Evolutionary conservation across 495 filamentous ascomycete genomes (phyloP).

Genomic region (Aspergillus conjunctus): DNA sequence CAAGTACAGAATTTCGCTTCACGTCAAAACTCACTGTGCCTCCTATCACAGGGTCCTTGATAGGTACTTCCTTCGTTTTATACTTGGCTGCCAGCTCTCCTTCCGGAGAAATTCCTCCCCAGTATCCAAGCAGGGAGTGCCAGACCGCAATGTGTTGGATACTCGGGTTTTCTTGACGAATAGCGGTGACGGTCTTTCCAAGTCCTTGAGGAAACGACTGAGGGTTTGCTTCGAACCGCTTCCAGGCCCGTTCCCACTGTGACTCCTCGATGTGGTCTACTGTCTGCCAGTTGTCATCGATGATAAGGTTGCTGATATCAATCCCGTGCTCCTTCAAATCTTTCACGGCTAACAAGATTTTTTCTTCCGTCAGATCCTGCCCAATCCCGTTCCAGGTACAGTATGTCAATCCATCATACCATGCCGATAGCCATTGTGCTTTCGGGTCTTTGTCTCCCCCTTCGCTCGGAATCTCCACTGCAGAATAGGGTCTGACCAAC

Average conservation of each 20-base stretch:
- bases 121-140: constrained; percentile 96
- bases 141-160: constrained; percentile 89
- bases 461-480: constrained; percentile 10
- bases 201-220: constrained; percentile 80
- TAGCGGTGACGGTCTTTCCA: constrained; percentile 63
- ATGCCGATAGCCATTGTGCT: constrained; percentile 77
- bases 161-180: constrained; percentile 68
- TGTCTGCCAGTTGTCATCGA: constrained; percentile 97
- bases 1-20: constrained; percentile 40
- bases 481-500: constrained; percentile 51
- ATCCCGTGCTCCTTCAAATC: constrained; percentile 70
- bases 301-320: constrained; percentile 78
- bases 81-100: constrained; percentile 76
- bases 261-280: constrained; percentile 59
- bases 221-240: constrained; percentile 80
- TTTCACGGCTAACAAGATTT: constrained; percentile 73
- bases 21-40: constrained; percentile 53
- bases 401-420: constrained; percentile 83
- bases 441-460: constrained; percentile 44
- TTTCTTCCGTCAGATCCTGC: constrained; percentile 76
- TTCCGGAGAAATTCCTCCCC: constrained; percentile 79
- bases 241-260: constrained; percentile 59
- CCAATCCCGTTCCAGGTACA: constrained; percentile 96
- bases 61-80: constrained; percentile 69
- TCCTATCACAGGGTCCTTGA: constrained; percentile 56